Conservation (phyloP, 176 grass and related monocot genomes). For the Aegilops bicornis region DNA sequence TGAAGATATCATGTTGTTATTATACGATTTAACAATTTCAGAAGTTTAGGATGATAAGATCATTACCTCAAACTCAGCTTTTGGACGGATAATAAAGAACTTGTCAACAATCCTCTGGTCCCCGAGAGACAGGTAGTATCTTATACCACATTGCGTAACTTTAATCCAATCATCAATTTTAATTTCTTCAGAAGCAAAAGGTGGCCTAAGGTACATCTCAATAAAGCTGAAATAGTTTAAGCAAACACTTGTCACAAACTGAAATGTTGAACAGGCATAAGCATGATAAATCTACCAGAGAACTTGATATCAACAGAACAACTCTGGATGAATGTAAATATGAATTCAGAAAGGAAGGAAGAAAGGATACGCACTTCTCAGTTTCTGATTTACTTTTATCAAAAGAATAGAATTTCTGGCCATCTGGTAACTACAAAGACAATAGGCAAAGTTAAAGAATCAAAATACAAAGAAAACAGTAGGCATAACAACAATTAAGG, state of each 20-base stretch:
- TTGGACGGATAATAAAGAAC: constrained; percentile 91
- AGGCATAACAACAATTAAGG: constrained; percentile 6
- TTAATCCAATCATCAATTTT: constrained; percentile 99
- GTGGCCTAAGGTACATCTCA: constrained; percentile 98
- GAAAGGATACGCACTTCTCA: constrained; percentile 82
- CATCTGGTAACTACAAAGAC: constrained; percentile 63
- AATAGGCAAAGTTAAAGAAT: constrained; percentile 28
- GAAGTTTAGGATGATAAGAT: background rate
- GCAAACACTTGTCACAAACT: constrained; percentile 22
- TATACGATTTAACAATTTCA: constrained; percentile 6
- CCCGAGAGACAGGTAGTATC: constrained; percentile 96
- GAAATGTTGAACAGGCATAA: constrained; percentile 17
- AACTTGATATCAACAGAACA: constrained; percentile 12
- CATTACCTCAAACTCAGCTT: constrained; percentile 98
- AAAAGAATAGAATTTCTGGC: constrained; percentile 61
- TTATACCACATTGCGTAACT: constrained; percentile 91
- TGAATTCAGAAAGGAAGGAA: constrained; percentile 14
- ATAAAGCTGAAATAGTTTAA: constrained; percentile 76
- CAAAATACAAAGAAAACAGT: background rate
- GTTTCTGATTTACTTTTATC: constrained; percentile 66
- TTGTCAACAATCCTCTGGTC: constrained; percentile 98
- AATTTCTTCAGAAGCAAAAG: constrained; percentile 90
- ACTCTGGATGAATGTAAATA: constrained; percentile 14
- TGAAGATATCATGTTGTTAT: background rate
- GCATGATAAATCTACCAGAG: background rate